A percentile compares a stretch with the other conserved stretches of the same genome.
These are phyloP conservation scores for Nepenthes alata DNA, from an alignment of 179 eudicot genomes.

Conservation along the genomic window DNA sequence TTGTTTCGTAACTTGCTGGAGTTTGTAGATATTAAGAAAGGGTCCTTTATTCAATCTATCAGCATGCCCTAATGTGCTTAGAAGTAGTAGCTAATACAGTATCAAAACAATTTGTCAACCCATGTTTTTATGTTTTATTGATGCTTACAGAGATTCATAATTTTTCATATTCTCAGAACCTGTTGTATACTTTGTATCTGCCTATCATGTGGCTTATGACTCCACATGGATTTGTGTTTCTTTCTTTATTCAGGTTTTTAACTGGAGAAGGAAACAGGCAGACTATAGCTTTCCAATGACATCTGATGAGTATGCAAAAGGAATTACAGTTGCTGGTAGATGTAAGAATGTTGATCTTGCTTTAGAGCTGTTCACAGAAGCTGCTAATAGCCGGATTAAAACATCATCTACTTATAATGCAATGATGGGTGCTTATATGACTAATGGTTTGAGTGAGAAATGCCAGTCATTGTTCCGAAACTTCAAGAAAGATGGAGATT, in stretches of 20 bases:
- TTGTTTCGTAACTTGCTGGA: too few species aligned
- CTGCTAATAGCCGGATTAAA: conserved; percentile 28
- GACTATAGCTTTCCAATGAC: conserved; percentile 36
- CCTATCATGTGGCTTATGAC: neutral
- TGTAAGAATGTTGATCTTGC: conserved; percentile 51
- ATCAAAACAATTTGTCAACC: too few species aligned
- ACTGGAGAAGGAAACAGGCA: conserved; percentile 56
- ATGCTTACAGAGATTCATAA: too few species aligned
- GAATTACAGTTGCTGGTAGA: conserved; percentile 57
- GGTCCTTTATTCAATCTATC: too few species aligned
- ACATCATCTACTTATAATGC: conserved; percentile 51
- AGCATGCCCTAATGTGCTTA: too few species aligned
- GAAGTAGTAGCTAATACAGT: too few species aligned
- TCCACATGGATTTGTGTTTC: neutral
- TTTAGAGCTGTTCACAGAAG: conserved; percentile 52
- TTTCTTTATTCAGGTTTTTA: conserved; percentile 37
- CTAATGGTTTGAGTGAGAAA: conserved; percentile 32
- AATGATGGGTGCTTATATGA: conserved; percentile 58
- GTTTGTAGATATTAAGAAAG: too few species aligned
- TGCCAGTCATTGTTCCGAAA: conserved; percentile 50
- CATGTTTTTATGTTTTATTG: too few species aligned
- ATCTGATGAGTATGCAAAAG: conserved; percentile 59
- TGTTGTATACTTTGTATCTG: neutral
- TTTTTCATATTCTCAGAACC: neutral
- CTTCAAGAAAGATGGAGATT: conserved; percentile 42